Conservation (phyloP, 2,329 filamentous ascomycete genomes). For the Curvularia spicifera region DNA sequence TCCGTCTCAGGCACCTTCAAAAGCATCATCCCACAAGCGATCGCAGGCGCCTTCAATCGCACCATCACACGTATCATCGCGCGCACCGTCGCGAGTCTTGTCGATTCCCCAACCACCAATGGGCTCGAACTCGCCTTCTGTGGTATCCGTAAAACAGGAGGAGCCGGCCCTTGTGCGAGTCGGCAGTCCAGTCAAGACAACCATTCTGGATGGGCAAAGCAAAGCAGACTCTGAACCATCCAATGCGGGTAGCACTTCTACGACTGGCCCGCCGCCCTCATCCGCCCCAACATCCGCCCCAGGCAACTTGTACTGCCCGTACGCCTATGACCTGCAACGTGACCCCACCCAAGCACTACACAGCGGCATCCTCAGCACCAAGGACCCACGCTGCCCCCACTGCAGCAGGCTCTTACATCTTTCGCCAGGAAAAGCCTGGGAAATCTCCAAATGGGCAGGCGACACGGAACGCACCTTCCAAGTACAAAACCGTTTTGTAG, state of each 20-base stretch:
- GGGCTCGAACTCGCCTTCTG: slow-evolving; percentile 29
- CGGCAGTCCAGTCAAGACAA: slow-evolving; percentile 36
- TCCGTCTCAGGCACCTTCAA: not conserved
- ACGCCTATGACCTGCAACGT: slow-evolving; percentile 42
- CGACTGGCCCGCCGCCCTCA: slow-evolving; percentile 30
- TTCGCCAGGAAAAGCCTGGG: slow-evolving; percentile 46
- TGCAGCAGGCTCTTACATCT: slow-evolving; percentile 41
- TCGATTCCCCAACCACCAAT: slow-evolving; percentile 24
- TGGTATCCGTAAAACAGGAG: slow-evolving; percentile 32
- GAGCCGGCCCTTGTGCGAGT: slow-evolving; percentile 23
- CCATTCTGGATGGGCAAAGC: slow-evolving; percentile 27
- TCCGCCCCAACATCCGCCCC: slow-evolving; percentile 26
- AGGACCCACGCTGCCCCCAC: slow-evolving; percentile 40
- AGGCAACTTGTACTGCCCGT: slow-evolving; percentile 38
- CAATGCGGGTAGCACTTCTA: slow-evolving; percentile 34
- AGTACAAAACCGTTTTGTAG: slow-evolving; percentile 46
- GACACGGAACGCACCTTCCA: slow-evolving; percentile 43
- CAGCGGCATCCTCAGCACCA: slow-evolving; percentile 31
- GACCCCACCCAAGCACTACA: slow-evolving; percentile 37
- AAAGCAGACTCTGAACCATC: slow-evolving; percentile 27
- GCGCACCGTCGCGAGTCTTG: slow-evolving; percentile 15
- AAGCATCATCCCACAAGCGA: not conserved
- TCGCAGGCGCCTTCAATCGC: not conserved
- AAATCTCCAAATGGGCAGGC: slow-evolving; percentile 42
- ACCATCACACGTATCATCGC: slow-evolving; percentile 10